Base-by-base conservation (phyloP, 345 rosid species). In the Gossypium mustelinum region DNA sequence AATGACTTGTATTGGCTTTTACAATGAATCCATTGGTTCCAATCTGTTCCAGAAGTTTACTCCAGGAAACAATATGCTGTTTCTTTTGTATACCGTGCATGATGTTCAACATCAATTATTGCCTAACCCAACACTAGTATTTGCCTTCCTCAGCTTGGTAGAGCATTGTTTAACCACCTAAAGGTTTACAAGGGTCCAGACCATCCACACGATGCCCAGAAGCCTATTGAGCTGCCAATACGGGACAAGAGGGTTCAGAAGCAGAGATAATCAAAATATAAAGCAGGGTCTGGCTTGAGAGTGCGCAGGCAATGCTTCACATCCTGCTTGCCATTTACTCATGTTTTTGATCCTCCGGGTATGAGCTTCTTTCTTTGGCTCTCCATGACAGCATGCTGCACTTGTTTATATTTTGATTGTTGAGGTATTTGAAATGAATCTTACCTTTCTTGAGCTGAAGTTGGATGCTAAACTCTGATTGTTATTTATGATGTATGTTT, bases 181-280 rank as follows among this genome's bases (percentile, higher is more conserved):
- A 92, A 91, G 85, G 99, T 91, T 56, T 95, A 91, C 92, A 89
- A 90, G 80, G 99, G 99, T 10, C 89, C 97, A 11, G 86, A 89
- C 10, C 98, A 95, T 81, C 99, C 99, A 0, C 99, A 91, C 0
- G 97, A 92, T 50, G 97, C 97, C 1, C 99, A 94, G 80, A 84
- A 77, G 87, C 99, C 99, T 0, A 77, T 87, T 29, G 97, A 90
- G 47, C 88, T 95, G 45, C 99, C 99, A 9, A 82, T 91, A 78
- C 81, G 88, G 82, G 99, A 95, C 91, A 89, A 90, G 88, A 91
- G 97, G 87, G 85, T 92, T 79, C 90, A 87, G 78, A 83, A 68
- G 84, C 75, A 74, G 81, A 72, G 71, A 57, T 92, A 86, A 78
- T 71, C 54, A 52, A 74, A 71, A 34, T 47, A 41, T 45, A 61